These are phyloP conservation scores for Citrullus colocynthis DNA, from an alignment of 306 rosid species.

Conservation along the genomic window DNA sequence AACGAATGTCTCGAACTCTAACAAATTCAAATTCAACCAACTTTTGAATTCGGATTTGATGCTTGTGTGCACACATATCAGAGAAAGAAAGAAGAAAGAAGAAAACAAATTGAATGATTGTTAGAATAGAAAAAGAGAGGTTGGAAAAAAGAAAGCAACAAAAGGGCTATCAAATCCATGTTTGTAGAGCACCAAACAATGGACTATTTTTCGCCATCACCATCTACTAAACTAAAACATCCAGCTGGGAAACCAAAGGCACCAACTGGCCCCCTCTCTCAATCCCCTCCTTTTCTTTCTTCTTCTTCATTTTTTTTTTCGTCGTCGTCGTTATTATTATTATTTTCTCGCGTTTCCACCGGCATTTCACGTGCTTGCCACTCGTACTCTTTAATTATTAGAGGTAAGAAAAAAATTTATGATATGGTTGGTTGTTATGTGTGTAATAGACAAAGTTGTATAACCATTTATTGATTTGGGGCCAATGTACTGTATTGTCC, in stretches of 20 bases:
- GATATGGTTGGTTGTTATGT: neutral
- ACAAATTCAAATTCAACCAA: neutral
- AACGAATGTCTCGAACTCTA: neutral
- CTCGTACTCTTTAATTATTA: neutral
- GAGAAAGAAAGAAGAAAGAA: neutral
- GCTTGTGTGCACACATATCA: neutral
- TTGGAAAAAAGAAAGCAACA: constrained; percentile 29
- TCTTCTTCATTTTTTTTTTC: neutral
- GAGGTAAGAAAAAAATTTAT: neutral
- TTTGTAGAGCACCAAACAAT: constrained; percentile 35
- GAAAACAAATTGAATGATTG: constrained; percentile 11
- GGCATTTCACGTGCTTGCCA: neutral
- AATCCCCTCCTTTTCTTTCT: neutral
- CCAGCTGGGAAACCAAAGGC: constrained; percentile 8
- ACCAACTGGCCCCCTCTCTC: constrained; percentile 2
- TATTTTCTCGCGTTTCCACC: neutral
- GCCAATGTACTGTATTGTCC: neutral
- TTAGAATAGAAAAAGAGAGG: neutral
- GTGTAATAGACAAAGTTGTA: neutral
- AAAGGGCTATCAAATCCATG: constrained; percentile 60
- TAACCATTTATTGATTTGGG: constrained; percentile 3
- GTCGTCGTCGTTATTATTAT: neutral
- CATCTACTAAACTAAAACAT: constrained; percentile 21
- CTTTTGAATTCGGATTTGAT: neutral
- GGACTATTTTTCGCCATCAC: constrained; percentile 16